A percentile compares a stretch with the other conserved stretches of the same genome.
These are phyloP conservation scores for Papiliotrema fonsecae DNA, from an alignment of 1,284 basidiomycete genomes.

Conservation along the genomic window DNA sequence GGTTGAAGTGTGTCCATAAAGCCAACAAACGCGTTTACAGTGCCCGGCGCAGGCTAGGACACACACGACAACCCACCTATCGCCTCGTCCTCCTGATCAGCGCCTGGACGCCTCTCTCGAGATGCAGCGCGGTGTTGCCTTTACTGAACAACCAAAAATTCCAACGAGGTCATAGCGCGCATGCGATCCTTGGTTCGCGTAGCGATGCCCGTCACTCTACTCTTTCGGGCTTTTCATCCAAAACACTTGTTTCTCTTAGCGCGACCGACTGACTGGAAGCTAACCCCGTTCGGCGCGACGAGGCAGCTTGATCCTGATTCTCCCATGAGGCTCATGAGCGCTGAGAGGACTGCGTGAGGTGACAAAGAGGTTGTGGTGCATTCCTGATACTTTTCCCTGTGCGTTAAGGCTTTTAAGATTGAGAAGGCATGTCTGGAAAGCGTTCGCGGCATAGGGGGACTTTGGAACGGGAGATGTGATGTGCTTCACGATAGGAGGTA, in stretches of 20 bases:
- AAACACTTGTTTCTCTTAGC: neutral
- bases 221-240: neutral
- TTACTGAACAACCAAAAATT: conserved; percentile 12
- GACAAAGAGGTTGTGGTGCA: conserved; percentile 11
- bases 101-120: conserved; percentile 8
- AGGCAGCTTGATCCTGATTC: conserved; percentile 1
- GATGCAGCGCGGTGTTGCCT: conserved; percentile 8
- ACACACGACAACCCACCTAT: conserved; percentile 5
- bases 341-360: neutral
- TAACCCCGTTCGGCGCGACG: conserved; percentile 3
- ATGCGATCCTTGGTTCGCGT: conserved; percentile 8
- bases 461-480: neutral
- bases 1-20: neutral
- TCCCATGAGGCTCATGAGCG: neutral
- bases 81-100: conserved; percentile 10
- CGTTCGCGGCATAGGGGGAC: neutral
- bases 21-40: neutral
- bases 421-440: neutral
- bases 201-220: conserved; percentile 11
- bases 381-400: neutral
- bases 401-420: neutral
- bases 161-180: conserved; percentile 9
- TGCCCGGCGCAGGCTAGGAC: too few species aligned
- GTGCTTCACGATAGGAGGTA: neutral
- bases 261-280: conserved; percentile 4